Percentiles rank a stretch among this genome's conserved stretches.
Evolutionary conservation across 306 rosid species (phyloP).

Genomic region (Datisca glomerata): DNA sequence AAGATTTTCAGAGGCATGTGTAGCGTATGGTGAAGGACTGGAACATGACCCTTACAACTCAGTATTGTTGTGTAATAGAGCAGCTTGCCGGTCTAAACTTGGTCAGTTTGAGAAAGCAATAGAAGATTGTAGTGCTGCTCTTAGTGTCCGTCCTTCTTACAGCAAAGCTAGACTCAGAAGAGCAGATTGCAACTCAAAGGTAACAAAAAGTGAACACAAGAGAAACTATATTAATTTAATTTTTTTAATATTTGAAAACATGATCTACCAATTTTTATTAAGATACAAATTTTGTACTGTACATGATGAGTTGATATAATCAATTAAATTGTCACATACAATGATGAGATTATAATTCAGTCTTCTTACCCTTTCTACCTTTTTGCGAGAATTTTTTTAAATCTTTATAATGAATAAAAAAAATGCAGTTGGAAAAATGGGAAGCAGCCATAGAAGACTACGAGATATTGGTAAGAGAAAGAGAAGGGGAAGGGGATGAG

Average conservation of each 20-base stretch:
- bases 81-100: conserved; percentile 61
- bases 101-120: conserved; percentile 51
- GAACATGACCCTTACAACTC: conserved; percentile 58
- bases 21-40: conserved; percentile 70
- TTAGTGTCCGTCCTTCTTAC: conserved; percentile 58
- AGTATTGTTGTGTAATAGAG: conserved; percentile 65
- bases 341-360: background rate
- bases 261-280: conserved; percentile 1
- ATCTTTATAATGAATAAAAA: background rate
- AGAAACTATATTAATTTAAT: too few species aligned
- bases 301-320: background rate
- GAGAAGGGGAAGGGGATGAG: conserved; percentile 43
- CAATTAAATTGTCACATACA: too few species aligned
- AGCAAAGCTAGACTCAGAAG: conserved; percentile 71
- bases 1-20: conserved; percentile 58
- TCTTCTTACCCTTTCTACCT: background rate
- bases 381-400: background rate
- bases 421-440: conserved; percentile 59
- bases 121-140: conserved; percentile 63
- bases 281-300: background rate
- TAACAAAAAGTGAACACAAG: too few species aligned
- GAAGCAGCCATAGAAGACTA: conserved; percentile 65
- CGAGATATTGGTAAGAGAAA: conserved; percentile 37
- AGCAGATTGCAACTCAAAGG: conserved; percentile 85
- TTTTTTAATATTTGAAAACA: too few species aligned